Evolutionary conservation across 306 rosid genomes (phyloP), one percentile per base, ranked within the genome.

Genomic region (Calophaca sinica): DNA sequence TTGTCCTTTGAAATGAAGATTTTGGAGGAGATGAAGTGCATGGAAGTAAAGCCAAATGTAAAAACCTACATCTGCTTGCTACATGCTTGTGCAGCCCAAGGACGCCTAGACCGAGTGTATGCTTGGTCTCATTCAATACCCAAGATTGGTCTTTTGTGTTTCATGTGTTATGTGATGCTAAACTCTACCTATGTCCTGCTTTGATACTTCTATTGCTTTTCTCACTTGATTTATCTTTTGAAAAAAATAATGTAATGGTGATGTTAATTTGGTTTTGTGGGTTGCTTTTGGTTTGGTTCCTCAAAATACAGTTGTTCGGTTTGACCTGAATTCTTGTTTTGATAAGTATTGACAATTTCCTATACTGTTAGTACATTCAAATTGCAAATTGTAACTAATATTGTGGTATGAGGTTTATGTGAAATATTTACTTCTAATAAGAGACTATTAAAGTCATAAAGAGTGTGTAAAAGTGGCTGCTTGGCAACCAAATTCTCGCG

Each of bases 21-120:
- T 67, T 89, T 88, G 86, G 99, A 92, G 75, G 97, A 94, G 80
- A 94, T 92, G 97, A 91, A 89, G 87, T 79, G 61, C 63, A 60
- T 74, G 81, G 90, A 90, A 57, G 89, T 90, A 79, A 90, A 90
- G 88, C 97, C 99, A 55, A 87, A 79, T 83, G 84, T 84, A 20
- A 96, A 89, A 72, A 92, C 97, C 49, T 94, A 84, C 78, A 70
- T 89, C 81, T 94, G 97, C 83, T 87, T 94, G 69, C 89, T 94
- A n/a, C 83, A 92, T 79, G 90, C 97, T 51, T 94, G 96, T 76
- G 99, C 99, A 53, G 86, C 96, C 10, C 77, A 86, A 60, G 99
- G 96, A 65, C 88, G 93, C 54, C 20, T 89, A 48, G 97, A 94
- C 82, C 86, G 80, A 83, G 99, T 87, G 97, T 94, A 94, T 84